A percentile compares a stretch with the other conserved stretches of the same genome.
These are phyloP conservation scores for Colletotrichum eleusines DNA, from an alignment of 2,329 filamentous ascomycete genomes.

Conservation along the genomic window DNA sequence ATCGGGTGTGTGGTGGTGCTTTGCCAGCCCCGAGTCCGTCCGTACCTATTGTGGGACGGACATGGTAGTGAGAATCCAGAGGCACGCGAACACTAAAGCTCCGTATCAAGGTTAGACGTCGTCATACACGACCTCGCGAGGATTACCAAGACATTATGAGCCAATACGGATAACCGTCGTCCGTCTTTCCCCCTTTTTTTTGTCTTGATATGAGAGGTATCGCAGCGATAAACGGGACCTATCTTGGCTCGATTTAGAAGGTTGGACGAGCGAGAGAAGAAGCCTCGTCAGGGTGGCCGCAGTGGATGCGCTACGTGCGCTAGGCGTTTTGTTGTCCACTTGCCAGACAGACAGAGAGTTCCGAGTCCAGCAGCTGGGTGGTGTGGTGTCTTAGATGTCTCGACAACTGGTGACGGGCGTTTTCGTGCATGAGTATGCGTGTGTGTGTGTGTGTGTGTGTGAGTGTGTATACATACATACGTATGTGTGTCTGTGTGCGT, in stretches of 20 bases:
- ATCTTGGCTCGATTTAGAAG: conserved; percentile 34
- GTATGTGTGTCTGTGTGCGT: not conserved
- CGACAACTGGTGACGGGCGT: conserved; percentile 17
- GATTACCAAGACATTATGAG: conserved; percentile 1
- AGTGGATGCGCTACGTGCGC: conserved; percentile 39
- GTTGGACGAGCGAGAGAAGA: conserved; percentile 36
- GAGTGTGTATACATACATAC: too few relatives aligned
- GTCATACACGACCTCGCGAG: not conserved
- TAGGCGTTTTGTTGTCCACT: conserved; percentile 31
- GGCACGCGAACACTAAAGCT: not conserved
- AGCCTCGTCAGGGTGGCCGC: conserved; percentile 37
- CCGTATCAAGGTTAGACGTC: not conserved
- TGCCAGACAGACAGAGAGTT: conserved; percentile 10
- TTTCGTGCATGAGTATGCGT: not conserved
- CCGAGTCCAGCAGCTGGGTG: not conserved
- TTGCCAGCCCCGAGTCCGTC: conserved; percentile 17
- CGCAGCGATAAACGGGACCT: conserved; percentile 32
- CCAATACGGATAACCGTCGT: not conserved
- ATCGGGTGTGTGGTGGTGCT: conserved; percentile 11
- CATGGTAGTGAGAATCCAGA: conserved; percentile 1
- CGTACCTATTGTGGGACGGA: conserved; percentile 9
- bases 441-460: not conserved
- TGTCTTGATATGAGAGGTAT: conserved; percentile 5
- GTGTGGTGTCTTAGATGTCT: conserved; percentile 17
- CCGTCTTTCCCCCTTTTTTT: too few relatives aligned